Conservation (phyloP, 495 filamentous ascomycete genomes). For the Talaromyces nanjingensis region DNA sequence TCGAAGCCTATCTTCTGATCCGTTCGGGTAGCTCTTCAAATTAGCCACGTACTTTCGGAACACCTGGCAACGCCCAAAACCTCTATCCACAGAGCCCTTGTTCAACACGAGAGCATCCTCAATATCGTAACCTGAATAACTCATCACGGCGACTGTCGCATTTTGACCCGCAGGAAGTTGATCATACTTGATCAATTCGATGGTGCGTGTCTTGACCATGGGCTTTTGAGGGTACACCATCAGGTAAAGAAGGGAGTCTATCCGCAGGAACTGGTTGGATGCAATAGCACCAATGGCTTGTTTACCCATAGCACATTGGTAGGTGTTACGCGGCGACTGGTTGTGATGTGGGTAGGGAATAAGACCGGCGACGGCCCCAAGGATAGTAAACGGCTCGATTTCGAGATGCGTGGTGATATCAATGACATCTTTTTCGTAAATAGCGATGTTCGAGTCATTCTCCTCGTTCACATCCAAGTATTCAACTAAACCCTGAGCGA, state of each 20-base stretch:
- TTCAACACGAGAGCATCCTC: constrained; percentile 97
- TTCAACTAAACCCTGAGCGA: constrained; percentile 81
- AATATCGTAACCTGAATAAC: constrained; percentile 98
- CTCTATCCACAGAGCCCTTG: constrained; percentile 88
- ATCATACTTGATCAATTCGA: constrained; percentile 95
- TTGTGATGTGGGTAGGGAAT: constrained; percentile 99
- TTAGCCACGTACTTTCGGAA: constrained; percentile 80
- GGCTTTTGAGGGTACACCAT: constrained; percentile 98
- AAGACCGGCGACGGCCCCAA: constrained; percentile 93
- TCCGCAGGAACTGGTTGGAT: constrained; percentile 91
- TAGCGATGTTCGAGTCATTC: constrained; percentile 87
- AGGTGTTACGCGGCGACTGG: constrained; percentile 97
- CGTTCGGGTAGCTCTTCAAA: constrained; percentile 74
- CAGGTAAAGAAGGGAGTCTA: constrained; percentile 91
- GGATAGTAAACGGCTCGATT: constrained; percentile 94
- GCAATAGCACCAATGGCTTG: constrained; percentile 98
- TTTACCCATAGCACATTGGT: constrained; percentile 99
- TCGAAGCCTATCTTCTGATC: constrained; percentile 64
- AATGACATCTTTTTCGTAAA: constrained; percentile 76
- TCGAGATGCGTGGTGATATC: constrained; percentile 85
- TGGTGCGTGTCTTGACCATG: constrained; percentile 93
- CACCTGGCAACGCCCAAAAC: constrained; percentile 93
- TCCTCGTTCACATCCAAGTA: constrained; percentile 98
- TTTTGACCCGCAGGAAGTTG: constrained; percentile 96
- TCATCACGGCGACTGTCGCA: constrained; percentile 97